Evolutionary conservation across 345 rosid genomes (phyloP).

Genomic region (Acer saccharum): DNA sequence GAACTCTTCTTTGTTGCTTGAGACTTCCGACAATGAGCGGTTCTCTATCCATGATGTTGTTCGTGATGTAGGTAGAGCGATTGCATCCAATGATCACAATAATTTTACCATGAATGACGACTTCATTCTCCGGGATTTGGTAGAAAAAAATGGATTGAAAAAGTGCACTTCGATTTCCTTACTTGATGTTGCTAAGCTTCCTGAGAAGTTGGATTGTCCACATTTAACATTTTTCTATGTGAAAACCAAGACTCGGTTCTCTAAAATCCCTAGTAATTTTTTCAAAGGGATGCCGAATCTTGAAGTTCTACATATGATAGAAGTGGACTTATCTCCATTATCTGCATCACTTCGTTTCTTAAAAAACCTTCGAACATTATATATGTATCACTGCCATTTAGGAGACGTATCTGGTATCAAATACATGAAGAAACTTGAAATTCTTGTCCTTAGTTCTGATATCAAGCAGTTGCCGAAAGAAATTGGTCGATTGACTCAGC

Average conservation of each 20-base stretch:
- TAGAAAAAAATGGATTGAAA: background rate
- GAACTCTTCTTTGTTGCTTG: slow-evolving; percentile 23
- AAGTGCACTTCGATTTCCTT: background rate
- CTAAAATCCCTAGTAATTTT: slow-evolving; percentile 11
- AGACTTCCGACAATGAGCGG: background rate
- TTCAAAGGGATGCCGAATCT: slow-evolving; percentile 23
- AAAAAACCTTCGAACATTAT: slow-evolving; percentile 20
- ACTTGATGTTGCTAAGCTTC: background rate
- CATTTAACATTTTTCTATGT: background rate
- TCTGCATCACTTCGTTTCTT: slow-evolving; percentile 18
- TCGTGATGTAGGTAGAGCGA: slow-evolving; percentile 10
- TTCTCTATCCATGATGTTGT: slow-evolving; percentile 23
- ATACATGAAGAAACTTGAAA: slow-evolving; percentile 17
- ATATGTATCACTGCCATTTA: background rate
- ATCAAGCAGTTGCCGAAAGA: slow-evolving; percentile 19
- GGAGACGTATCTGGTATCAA: background rate
- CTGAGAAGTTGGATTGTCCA: slow-evolving; percentile 18
- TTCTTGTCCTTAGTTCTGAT: slow-evolving; percentile 22
- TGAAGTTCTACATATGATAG: slow-evolving; percentile 22
- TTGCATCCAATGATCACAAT: slow-evolving; percentile 11
- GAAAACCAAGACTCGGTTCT: rapidly evolving
- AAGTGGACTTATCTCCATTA: background rate
- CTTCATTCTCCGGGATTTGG: background rate
- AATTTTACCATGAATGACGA: background rate
- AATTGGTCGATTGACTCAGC: slow-evolving; percentile 14